These are phyloP conservation scores for Irpex sp. DNA, from an alignment of 1,284 basidiomycete genomes.

Conservation along the genomic window DNA sequence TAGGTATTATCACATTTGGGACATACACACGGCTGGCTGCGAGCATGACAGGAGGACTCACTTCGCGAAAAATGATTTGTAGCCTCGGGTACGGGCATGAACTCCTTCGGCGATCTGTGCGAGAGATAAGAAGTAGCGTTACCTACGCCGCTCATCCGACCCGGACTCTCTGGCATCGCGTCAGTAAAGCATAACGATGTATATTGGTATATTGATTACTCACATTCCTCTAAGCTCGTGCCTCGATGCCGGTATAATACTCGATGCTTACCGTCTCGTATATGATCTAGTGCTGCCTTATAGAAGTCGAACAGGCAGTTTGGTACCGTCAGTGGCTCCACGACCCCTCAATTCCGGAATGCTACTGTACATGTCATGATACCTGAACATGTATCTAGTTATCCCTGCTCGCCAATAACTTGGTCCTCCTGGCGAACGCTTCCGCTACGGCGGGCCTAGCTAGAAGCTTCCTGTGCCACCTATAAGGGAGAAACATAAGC, in stretches of 20 bases:
- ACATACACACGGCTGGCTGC: no score
- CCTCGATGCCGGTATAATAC: no score
- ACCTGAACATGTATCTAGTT: not conserved
- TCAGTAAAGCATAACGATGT: no score
- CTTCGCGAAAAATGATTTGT: not conserved
- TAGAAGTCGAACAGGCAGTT: no score
- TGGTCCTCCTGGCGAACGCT: not conserved
- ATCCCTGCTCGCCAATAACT: not conserved
- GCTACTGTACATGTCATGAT: not conserved
- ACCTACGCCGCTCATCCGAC: no score
- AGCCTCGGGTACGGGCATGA: not conserved
- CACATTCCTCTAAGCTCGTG: no score
- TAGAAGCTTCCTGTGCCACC: not conserved
- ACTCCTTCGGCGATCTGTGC: not conserved
- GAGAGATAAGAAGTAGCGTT: not conserved
- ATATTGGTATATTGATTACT: no score
- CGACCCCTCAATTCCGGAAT: not conserved
- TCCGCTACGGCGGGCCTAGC: not conserved
- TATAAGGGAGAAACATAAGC: not conserved
- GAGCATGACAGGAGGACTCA: not conserved
- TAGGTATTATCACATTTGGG: no score
- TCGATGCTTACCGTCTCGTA: no score
- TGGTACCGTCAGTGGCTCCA: no score
- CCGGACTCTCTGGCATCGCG: no score
- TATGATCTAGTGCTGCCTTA: no score